Evolutionary conservation across 1,284 basidiomycete genomes (phyloP), one percentile per base, ranked within the genome.

Genomic region (Rhodotorula sp.): DNA sequence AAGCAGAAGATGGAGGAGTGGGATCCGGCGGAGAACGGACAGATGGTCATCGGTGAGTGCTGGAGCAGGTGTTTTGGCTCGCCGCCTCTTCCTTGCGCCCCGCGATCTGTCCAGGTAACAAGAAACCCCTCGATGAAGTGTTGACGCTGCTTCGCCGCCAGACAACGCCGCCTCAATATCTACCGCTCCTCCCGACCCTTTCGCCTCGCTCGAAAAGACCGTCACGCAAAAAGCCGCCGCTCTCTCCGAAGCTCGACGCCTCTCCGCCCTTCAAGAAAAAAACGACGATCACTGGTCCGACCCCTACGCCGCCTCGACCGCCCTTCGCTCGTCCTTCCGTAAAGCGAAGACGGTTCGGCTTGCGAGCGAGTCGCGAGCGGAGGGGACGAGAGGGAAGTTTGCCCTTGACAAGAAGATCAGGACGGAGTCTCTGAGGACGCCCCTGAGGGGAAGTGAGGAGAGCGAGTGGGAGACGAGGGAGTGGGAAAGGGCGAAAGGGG

Each of bases 1-100:
- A 84, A 89, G 68, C 88, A 90, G 80, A 94, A 99, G 81, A 88
- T 92, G 58, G 90, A 94, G 77, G 92, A 96, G 46, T 98, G 95
- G 96, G 86, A 66, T 2, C 93, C 94, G 0, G 92, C 89, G 76
- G 93, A 96, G 80, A 90, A 96, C 68, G 95, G 95, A 7, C 93
- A 93, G 0, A 91, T 87, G 76, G 91, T 91, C n/a, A 84, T 94
- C 44, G 91, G 92, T 89, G 78, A 72, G 85, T 58, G 67, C 36
- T 4, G 1, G 11, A 24, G 20, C 11, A 48, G 34, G 8, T n/a
- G 44, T 39, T 4, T 73, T 13, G 13, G 19, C 19, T 6, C 30
- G 39, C 52, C n/a, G n/a, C n/a, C n/a, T n/a, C n/a, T 27, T 27
- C 29, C 46, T 67, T 32, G 11, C 9, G 20, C 27, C 36, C 30